Conservation (phyloP, 306 rosid genomes). For the Acacia crassicarpa region DNA sequence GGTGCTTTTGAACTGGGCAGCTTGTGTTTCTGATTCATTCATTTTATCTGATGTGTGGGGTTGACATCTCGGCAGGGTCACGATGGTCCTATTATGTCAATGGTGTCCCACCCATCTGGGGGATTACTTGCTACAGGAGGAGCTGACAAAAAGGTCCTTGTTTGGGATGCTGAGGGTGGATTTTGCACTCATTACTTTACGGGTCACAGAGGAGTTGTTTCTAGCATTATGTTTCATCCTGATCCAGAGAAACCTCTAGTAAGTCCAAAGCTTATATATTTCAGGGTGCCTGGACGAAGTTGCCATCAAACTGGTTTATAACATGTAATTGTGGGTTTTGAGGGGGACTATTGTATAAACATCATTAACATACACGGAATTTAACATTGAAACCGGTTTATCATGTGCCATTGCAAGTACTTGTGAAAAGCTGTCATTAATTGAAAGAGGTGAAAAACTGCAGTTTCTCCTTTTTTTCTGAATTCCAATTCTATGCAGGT, state of each 20-base stretch:
- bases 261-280: slow-evolving; percentile 33
- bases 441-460: neutral
- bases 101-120: slow-evolving; percentile 84
- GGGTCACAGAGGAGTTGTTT: slow-evolving; percentile 86
- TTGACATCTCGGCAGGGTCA: slow-evolving; percentile 62
- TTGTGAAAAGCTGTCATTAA: neutral
- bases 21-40: neutral
- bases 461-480: neutral
- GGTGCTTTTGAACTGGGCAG: neutral
- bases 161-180: slow-evolving; percentile 96
- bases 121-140: slow-evolving; percentile 94
- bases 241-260: slow-evolving; percentile 72
- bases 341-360: neutral
- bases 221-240: slow-evolving; percentile 76
- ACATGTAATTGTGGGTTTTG: neutral
- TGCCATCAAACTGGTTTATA: neutral
- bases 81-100: slow-evolving; percentile 93
- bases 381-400: neutral
- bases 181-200: slow-evolving; percentile 89
- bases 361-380: neutral
- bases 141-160: slow-evolving; percentile 88
- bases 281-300: neutral
- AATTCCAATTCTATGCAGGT: neutral
- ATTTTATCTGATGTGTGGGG: neutral
- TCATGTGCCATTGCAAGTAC: neutral